These are phyloP conservation scores for Hevea brasiliensis DNA, from an alignment of 345 rosid genomes.

Conservation along the genomic window DNA sequence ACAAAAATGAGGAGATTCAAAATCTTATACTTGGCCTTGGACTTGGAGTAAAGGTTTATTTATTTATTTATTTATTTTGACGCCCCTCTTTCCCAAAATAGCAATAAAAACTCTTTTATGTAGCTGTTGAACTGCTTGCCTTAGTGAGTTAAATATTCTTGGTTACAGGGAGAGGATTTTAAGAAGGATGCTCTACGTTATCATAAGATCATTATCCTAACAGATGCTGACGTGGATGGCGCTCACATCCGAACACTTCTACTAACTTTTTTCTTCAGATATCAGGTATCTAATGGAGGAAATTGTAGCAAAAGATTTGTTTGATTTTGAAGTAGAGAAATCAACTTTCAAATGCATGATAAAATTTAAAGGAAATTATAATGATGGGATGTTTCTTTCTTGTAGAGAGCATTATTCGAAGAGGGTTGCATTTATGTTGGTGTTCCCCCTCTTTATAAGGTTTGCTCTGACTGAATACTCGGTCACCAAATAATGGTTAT, in stretches of 20 bases:
- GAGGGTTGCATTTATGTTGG: constrained; percentile 96
- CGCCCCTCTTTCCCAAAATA: not conserved
- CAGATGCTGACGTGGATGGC: constrained; percentile 99
- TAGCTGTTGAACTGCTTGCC: constrained; percentile 6
- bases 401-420: constrained; percentile 86
- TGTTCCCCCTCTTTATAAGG: constrained; percentile 98
- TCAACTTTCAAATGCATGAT: not conserved
- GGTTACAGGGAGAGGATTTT: constrained; percentile 84
- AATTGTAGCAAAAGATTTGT: not conserved
- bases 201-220: constrained; percentile 91
- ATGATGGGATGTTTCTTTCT: constrained; percentile 22
- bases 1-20: constrained; percentile 96
- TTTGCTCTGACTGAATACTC: constrained; percentile 17
- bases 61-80: not conserved
- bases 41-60: constrained; percentile 90
- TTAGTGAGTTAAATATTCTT: constrained; percentile 16
- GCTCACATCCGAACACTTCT: constrained; percentile 96
- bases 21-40: constrained; percentile 94
- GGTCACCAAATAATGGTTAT: not conserved
- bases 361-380: constrained; percentile 13
- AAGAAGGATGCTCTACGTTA: constrained; percentile 80
- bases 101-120: not conserved
- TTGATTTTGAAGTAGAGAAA: constrained; percentile 1
- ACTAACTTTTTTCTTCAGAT: constrained; percentile 93
- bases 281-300: constrained; percentile 60